Evolutionary conservation across 129 eudicot species (phyloP).

Genomic region (Heracleum sosnowskyi): DNA sequence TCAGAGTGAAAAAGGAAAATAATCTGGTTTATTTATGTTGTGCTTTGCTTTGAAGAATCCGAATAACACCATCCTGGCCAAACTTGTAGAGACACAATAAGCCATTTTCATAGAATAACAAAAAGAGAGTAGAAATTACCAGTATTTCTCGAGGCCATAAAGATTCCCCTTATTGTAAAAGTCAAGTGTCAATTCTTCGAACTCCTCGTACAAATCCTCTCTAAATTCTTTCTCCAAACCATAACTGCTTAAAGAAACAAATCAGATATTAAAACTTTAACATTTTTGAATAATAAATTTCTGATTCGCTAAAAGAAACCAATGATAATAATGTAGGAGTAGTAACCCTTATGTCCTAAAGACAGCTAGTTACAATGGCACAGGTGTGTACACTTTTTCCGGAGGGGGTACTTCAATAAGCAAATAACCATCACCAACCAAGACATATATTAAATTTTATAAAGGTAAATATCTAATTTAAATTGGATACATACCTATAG

Average conservation of each 20-base stretch:
- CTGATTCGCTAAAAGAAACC: background rate
- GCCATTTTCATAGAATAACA: background rate
- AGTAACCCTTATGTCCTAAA: background rate
- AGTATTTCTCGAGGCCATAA: slow-evolving; percentile 94
- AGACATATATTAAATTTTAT: background rate
- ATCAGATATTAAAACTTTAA: background rate
- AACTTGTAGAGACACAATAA: background rate
- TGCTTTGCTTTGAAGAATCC: slow-evolving; percentile 5
- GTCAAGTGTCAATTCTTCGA: slow-evolving; percentile 74
- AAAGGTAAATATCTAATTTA: background rate
- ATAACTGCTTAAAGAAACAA: slow-evolving; percentile 40
- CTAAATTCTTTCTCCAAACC: slow-evolving; percentile 91
- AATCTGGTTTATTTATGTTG: background rate
- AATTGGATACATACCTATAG: slow-evolving; percentile 47
- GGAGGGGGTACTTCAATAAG: background rate
- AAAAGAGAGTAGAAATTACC: slow-evolving; percentile 29
- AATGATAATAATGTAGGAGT: background rate
- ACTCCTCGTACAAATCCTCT: slow-evolving; percentile 67
- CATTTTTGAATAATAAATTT: background rate
- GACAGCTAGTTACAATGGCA: background rate
- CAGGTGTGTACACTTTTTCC: background rate
- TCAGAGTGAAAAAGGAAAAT: background rate
- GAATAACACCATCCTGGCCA: background rate
- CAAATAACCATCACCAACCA: background rate
- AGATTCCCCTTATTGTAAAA: slow-evolving; percentile 70